Conservation (phyloP, 2,329 filamentous ascomycete genomes). For the Neophaeococcomyces mojaviensis region DNA sequence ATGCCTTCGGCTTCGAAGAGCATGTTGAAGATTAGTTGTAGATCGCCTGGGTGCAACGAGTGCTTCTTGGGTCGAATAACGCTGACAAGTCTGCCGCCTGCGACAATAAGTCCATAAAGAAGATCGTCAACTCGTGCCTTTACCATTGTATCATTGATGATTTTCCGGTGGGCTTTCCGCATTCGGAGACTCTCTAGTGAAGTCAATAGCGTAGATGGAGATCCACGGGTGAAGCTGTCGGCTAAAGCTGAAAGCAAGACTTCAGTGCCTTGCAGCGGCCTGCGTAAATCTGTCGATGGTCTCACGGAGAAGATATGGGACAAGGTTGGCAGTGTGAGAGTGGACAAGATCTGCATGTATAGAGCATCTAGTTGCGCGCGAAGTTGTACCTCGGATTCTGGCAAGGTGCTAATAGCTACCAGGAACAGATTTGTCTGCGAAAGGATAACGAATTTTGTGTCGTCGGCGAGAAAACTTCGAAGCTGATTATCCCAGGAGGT, state of each 20-base stretch:
- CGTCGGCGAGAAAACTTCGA: constrained; percentile 77
- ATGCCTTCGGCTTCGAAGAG: constrained; percentile 91
- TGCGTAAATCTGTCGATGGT: constrained; percentile 86
- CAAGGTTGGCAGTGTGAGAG: constrained; percentile 79
- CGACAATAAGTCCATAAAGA: constrained; percentile 88
- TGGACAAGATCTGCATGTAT: constrained; percentile 98
- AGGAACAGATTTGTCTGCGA: constrained; percentile 85
- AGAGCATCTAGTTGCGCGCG: constrained; percentile 82
- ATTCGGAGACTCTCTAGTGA: constrained; percentile 90
- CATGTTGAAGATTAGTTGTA: constrained; percentile 99
- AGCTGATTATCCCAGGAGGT: constrained; percentile 71
- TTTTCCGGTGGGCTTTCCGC: constrained; percentile 74
- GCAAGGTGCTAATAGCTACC: constrained; percentile 82
- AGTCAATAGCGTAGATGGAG: constrained; percentile 77
- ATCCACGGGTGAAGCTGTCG: constrained; percentile 90
- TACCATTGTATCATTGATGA: constrained; percentile 80
- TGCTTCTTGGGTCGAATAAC: constrained; percentile 92
- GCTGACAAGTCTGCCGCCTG: constrained; percentile 85
- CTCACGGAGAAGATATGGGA: constrained; percentile 80
- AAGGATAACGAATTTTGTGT: constrained; percentile 75
- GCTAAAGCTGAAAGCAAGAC: constrained; percentile 82
- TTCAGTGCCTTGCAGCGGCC: constrained; percentile 86
- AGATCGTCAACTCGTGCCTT: constrained; percentile 70
- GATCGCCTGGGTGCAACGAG: constrained; percentile 87
- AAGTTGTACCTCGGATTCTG: constrained; percentile 86